A percentile compares a stretch with the other conserved stretches of the same genome.
Conservation (phyloP, 164 flowering plant genomes). For the Cinnamomum chago region DNA sequence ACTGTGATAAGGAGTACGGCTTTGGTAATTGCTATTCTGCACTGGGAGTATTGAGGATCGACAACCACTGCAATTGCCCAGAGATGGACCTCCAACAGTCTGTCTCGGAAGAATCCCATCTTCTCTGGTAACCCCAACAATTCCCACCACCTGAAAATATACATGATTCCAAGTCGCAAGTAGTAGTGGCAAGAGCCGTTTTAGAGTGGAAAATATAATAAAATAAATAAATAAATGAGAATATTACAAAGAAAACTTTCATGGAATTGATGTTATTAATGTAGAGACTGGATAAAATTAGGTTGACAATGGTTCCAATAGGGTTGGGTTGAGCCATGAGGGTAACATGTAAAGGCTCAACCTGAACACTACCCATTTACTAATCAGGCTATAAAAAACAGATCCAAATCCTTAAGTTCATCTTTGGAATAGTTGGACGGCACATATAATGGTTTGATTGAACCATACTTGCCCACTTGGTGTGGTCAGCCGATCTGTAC, state of each 20-base stretch:
- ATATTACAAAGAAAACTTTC: not conserved
- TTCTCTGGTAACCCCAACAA: not conserved
- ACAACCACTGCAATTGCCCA: not conserved
- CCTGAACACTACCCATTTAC: no score
- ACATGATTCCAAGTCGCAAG: no score
- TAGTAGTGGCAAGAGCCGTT: no score
- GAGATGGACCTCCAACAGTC: not conserved
- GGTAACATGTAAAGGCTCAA: not conserved
- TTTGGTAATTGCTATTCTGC: not conserved
- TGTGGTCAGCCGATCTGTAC: no score
- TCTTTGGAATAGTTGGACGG: no score
- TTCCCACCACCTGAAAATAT: not conserved
- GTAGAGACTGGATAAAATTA: not conserved
- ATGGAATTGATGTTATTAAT: not conserved
- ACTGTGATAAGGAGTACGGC: not conserved
- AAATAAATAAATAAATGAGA: not conserved
- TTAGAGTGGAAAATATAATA: not conserved
- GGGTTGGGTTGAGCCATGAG: not conserved
- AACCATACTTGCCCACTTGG: no score
- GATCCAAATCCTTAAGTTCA: not conserved
- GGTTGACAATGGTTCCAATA: not conserved
- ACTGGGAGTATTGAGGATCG: not conserved
- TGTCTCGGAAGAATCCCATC: not conserved
- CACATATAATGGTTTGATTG: no score
- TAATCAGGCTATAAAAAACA: not conserved